These are phyloP conservation scores for Aspergillus unguis DNA, from an alignment of 2,329 filamentous ascomycete genomes.

Conservation along the genomic window DNA sequence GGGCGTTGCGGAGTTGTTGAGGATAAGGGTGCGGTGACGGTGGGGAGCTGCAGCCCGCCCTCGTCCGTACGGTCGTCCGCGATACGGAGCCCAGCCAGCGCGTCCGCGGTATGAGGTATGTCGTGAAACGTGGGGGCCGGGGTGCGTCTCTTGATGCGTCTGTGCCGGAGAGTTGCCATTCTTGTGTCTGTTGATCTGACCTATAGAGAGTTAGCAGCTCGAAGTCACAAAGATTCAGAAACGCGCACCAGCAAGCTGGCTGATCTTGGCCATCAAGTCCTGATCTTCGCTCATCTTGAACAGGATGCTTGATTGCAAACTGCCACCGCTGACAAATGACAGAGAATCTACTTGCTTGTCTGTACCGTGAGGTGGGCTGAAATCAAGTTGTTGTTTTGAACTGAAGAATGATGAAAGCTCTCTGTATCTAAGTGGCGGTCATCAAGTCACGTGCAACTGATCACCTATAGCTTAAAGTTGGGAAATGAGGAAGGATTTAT, in stretches of 20 bases:
- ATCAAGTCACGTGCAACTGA: too few species aligned
- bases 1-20: constrained; percentile 49
- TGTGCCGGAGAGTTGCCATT: constrained; percentile 46
- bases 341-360: too few species aligned
- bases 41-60: constrained; percentile 40
- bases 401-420: too few species aligned
- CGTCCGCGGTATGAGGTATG: constrained; percentile 29
- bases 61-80: constrained; percentile 39
- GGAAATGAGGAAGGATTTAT: background rate
- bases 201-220: constrained; percentile 41
- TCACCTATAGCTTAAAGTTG: too few species aligned
- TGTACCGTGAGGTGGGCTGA: background rate
- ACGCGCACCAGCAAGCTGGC: constrained; percentile 54
- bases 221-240: constrained; percentile 23
- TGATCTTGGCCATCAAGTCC: constrained; percentile 55
- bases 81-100: constrained; percentile 45
- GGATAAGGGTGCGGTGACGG: constrained; percentile 61
- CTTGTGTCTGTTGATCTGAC: constrained; percentile 77
- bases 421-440: too few species aligned
- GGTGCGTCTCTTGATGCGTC: constrained; percentile 22
- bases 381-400: background rate
- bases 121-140: constrained; percentile 27
- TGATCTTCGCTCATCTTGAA: constrained; percentile 53
- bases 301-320: background rate
- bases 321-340: background rate